Conservation (phyloP, 2,329 filamentous ascomycete genomes). For the Fusarium burgessii region DNA sequence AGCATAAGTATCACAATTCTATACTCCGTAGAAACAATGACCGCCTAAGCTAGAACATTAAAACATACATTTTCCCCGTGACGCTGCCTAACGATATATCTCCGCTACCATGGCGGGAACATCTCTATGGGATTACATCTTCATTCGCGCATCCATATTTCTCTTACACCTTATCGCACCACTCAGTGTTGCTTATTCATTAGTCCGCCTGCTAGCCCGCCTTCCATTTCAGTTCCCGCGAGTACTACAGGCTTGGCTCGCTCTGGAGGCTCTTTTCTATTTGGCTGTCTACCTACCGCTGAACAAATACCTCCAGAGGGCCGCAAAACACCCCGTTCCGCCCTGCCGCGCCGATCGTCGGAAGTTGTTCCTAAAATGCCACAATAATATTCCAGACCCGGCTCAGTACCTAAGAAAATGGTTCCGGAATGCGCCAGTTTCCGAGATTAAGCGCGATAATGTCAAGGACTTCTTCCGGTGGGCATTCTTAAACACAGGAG, state of each 20-base stretch:
- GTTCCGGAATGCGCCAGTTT: slow-evolving; percentile 65
- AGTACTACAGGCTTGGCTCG: slow-evolving; percentile 57
- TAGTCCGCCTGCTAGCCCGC: slow-evolving; percentile 45
- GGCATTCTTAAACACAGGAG: slow-evolving; percentile 66
- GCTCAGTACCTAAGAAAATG: slow-evolving; percentile 66
- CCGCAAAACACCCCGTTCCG: slow-evolving; percentile 62
- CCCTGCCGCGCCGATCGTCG: slow-evolving; percentile 59
- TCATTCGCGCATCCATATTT: slow-evolving; percentile 61
- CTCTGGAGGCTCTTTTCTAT: slow-evolving; percentile 66
- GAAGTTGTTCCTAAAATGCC: slow-evolving; percentile 63
- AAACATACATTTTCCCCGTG: background rate
- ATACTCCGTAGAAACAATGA: background rate
- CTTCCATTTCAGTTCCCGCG: slow-evolving; percentile 45
- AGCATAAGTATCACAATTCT: background rate
- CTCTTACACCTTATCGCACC: slow-evolving; percentile 62
- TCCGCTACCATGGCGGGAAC: slow-evolving; percentile 14
- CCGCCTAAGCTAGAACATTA: background rate
- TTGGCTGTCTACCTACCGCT: slow-evolving; percentile 65
- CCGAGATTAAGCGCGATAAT: slow-evolving; percentile 69
- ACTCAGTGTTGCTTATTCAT: slow-evolving; percentile 60
- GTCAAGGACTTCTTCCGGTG: slow-evolving; percentile 70
- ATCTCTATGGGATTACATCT: slow-evolving; percentile 43
- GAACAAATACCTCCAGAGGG: slow-evolving; percentile 61
- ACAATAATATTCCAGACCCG: slow-evolving; percentile 63
- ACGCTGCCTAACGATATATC: background rate